phyloP scores from a whole-genome alignment of 306 rosid genomes.

The Lathyrus tuberosus region DNA sequence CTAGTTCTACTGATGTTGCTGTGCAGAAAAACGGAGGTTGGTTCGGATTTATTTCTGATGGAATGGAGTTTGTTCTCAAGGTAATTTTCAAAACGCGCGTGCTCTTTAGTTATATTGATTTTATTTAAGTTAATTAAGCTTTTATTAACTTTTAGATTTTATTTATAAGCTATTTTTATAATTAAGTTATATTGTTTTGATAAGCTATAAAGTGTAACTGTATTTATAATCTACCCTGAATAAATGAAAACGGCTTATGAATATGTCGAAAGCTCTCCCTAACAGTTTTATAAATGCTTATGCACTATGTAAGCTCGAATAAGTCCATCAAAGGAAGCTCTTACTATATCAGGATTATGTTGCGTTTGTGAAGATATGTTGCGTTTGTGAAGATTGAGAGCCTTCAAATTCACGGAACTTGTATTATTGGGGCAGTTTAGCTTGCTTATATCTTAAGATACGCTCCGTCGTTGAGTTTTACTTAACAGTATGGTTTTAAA shows the following conservation, averaged over 20 bases:
- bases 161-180: background rate
- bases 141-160: no score
- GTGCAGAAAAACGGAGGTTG: conserved; percentile 88
- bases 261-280: no score
- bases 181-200: background rate
- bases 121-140: no score
- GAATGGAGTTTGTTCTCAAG: conserved; percentile 91
- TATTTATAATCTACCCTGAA: no score
- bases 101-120: background rate
- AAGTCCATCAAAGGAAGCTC: background rate
- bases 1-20: conserved; percentile 51
- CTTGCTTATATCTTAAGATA: conserved; percentile 23
- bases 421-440: conserved; percentile 8
- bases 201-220: background rate
- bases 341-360: background rate
- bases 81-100: conserved; percentile 39
- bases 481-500: no score
- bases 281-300: background rate
- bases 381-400: background rate
- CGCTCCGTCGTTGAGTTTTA: background rate
- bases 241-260: no score
- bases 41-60: conserved; percentile 91
- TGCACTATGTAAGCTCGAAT: background rate
- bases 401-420: conserved; percentile 18
- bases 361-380: background rate